Evolutionary conservation across 176 grass and related monocot species (phyloP), one percentile per base, ranked within the genome.

Genomic region (Bonia amplexicaulis): DNA sequence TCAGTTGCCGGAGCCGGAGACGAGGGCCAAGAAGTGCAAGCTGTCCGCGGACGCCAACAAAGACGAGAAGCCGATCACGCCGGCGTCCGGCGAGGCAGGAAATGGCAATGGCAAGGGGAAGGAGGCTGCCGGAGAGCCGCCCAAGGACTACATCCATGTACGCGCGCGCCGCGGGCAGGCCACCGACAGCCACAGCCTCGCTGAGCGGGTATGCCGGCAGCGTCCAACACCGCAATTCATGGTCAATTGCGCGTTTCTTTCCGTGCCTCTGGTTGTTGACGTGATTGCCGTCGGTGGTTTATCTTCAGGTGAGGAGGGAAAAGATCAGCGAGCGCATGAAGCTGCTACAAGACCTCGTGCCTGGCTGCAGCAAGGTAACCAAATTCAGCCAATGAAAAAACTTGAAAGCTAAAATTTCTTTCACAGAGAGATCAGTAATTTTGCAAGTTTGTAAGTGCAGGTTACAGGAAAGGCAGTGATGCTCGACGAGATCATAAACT

Each of bases 301-400:
- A 4, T 71, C 22, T 87, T 44, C 77, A 97, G 94, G 91, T 97
- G 40, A 93, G 94, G 82, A 92, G 94, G 85, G 94, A 97, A 44
- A 93, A 93, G 79, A 97, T 93, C 74, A 85, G 94, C 79, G 91
- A 97, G 55, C 89, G 94, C 47, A 97, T 93, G 94, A 97, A 97
- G 89, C 79, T 97, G 5, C 73, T 97, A 29, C 94, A 97, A 46
- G 89, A 97, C 74, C 87, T 93, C 23, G 94, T 97, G 14, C 94
- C 94, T 9, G 91, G 91, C 65, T 97, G 94, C 91, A 92, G 73
- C 71, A 97, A 97, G 89, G 94, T 97, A 88, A 63, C 45, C 12
- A 69, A 31, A 71, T 17, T 27, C 2, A 17, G 2, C 2, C 53
- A 76, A 57, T 23, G 46, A 5, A 39, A 15, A 53, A 52, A 57